Evolutionary conservation across 179 eudicot genomes (phyloP).

Genomic region (Camellia oleifera): DNA sequence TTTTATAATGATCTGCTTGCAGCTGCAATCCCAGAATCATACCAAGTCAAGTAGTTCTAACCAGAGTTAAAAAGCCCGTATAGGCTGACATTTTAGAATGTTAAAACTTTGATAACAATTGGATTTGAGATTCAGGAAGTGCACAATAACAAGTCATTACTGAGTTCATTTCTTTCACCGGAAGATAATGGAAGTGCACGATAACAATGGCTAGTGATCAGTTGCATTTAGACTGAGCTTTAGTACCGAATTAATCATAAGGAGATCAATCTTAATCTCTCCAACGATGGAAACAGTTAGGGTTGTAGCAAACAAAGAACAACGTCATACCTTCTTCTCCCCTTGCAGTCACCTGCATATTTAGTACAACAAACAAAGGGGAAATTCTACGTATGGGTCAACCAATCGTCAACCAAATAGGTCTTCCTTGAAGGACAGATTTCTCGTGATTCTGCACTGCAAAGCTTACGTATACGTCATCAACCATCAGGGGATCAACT

Average conservation of each 20-base stretch:
- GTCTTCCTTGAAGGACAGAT: slow-evolving; percentile 85
- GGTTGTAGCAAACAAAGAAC: slow-evolving; percentile 96
- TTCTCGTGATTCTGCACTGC: slow-evolving; percentile 64
- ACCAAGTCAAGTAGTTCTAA: no score
- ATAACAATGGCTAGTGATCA: background rate
- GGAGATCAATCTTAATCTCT: slow-evolving; percentile 48
- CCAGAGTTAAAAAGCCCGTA: no score
- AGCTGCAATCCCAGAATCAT: no score
- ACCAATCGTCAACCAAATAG: slow-evolving; percentile 24
- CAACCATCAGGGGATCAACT: slow-evolving; percentile 89
- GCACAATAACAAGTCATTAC: background rate
- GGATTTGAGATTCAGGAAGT: slow-evolving; percentile 5
- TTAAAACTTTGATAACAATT: background rate
- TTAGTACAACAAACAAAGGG: slow-evolving; percentile 2
- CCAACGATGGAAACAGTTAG: slow-evolving; percentile 90
- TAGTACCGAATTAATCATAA: background rate
- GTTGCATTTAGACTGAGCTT: background rate
- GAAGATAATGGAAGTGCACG: background rate
- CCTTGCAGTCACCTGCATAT: slow-evolving; percentile 76
- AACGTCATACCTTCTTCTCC: slow-evolving; percentile 97
- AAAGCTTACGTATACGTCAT: slow-evolving; percentile 61
- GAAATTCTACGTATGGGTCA: background rate
- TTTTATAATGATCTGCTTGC: no score
- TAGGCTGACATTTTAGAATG: no score
- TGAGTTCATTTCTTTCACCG: background rate